Conservation (phyloP, 352 stramenopile species). For the Phytophthora pisi region DNA sequence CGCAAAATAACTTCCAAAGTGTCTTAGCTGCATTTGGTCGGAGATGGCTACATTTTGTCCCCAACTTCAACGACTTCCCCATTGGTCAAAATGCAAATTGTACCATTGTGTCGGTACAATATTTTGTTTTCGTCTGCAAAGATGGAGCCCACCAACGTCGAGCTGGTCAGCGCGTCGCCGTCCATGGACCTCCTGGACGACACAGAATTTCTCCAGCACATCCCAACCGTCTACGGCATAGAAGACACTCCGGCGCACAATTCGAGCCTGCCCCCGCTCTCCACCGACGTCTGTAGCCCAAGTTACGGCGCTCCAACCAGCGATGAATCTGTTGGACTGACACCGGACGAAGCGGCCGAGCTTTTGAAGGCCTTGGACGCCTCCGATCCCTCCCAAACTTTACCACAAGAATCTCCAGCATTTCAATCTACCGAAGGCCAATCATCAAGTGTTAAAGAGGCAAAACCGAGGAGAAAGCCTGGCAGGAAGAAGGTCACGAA, state of each 20-base stretch:
- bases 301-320: conserved; percentile 18
- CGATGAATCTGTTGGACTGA: conserved; percentile 16
- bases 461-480: conserved; percentile 13
- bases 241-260: not conserved
- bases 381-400: conserved; percentile 15
- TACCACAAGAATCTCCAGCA: not conserved
- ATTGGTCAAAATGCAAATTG: conserved; percentile 3
- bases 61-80: conserved; percentile 4
- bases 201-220: not conserved
- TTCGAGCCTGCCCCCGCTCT: conserved; percentile 5
- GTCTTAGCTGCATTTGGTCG: not conserved
- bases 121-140: not conserved
- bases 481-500: conserved; percentile 24
- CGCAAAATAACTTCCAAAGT: not conserved
- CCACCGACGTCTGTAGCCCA: conserved; percentile 11
- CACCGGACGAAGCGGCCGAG: conserved; percentile 39
- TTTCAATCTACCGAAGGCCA: not conserved
- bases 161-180: conserved; percentile 9
- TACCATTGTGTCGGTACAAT: conserved; percentile 11
- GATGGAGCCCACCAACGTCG: conserved; percentile 13
- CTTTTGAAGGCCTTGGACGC: conserved; percentile 40
- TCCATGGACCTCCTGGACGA: conserved; percentile 12
- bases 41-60: conserved; percentile 16
- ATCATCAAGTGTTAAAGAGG: conserved; percentile 2
- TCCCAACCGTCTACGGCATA: not conserved